A percentile compares a stretch with the other conserved stretches of the same genome.
Conservation (phyloP, 257 asterid genomes). For the Solanum clarkiae region DNA sequence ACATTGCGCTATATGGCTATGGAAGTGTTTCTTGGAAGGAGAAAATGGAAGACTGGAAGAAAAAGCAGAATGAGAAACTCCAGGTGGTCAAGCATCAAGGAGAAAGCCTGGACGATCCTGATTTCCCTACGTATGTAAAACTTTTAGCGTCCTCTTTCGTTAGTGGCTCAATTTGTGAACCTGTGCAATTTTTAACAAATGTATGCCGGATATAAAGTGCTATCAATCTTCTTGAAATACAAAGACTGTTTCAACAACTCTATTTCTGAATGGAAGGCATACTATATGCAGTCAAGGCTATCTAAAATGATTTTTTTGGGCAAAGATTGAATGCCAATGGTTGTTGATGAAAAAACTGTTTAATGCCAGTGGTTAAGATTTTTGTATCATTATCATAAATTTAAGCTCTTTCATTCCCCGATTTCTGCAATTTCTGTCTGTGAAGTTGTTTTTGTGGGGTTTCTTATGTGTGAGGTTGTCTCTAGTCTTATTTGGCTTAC, state of each 20-base stretch:
- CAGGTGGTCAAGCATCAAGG: conserved; percentile 61
- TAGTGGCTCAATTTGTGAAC: neutral
- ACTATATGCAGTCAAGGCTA: neutral
- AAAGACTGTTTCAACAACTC: neutral
- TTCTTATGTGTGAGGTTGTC: neutral
- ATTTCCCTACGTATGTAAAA: conserved; percentile 52
- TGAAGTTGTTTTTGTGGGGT: neutral
- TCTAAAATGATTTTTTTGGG: neutral
- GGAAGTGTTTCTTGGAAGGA: conserved; percentile 98
- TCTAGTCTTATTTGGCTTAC: neutral
- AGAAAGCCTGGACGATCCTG: conserved; percentile 32
- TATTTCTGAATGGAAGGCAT: neutral
- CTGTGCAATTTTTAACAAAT: neutral
- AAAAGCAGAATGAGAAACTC: conserved; percentile 48
- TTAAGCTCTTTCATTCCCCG: neutral
- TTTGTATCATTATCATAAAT: neutral
- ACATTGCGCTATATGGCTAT: conserved; percentile 72
- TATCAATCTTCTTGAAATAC: neutral
- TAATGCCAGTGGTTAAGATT: neutral
- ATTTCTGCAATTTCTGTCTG: neutral
- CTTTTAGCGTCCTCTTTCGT: neutral
- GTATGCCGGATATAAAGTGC: neutral
- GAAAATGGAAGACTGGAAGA: conserved; percentile 88
- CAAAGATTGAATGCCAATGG: neutral
- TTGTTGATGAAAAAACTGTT: neutral